Evolutionary conservation across 805 yeast species (phyloP), one percentile per base, ranked within the genome.

Genomic region (Cyberlindnera petersonii): DNA sequence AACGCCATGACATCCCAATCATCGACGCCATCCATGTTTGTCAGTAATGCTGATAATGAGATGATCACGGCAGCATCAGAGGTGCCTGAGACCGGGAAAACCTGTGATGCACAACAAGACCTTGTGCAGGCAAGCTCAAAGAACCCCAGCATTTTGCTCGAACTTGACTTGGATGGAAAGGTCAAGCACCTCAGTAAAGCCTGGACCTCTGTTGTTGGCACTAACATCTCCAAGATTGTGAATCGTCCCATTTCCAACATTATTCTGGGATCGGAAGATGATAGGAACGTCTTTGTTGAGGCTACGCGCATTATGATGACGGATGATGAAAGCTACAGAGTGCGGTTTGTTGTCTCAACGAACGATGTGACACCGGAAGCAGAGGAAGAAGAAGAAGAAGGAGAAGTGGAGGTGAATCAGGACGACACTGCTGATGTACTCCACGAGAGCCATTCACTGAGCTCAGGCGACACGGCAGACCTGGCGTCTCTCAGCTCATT

Each of bases 181-280:
- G 79, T 93, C n/a, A 73, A 74, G 38, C 86, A 83, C 58, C 59
- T 88, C 19, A 75, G 91, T 46, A 75, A 74, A 47, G 75, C 82
- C 47, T 91, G 97, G 96, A 82, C 79, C 47, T 56, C 71, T 8
- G 71, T 88, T 7, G 86, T 86, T 9, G 94, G 94, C 1, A 82
- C 87, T 0, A 67, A 66, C 11, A 66, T 74, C 4, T 58, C 63
- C 10, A 77, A 79, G 54, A 67, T 84, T n/a, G 42, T 77, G 4
- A 62, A 69, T 26, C 66, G 69, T 37, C 81, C 85, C 1, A 75
- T 86, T 1, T 66, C 82, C 2, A 69, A 74, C 33, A 65, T 85
- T n/a, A 72, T 87, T 5, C 59, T 78, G 11, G 95, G 94, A 14
- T 58, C 70, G 8, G 74, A 69, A 4, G 74, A 72, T 6, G 96